Evolutionary conservation across 345 rosid genomes (phyloP).

Genomic region (Excoecaria cochinchinensis): DNA sequence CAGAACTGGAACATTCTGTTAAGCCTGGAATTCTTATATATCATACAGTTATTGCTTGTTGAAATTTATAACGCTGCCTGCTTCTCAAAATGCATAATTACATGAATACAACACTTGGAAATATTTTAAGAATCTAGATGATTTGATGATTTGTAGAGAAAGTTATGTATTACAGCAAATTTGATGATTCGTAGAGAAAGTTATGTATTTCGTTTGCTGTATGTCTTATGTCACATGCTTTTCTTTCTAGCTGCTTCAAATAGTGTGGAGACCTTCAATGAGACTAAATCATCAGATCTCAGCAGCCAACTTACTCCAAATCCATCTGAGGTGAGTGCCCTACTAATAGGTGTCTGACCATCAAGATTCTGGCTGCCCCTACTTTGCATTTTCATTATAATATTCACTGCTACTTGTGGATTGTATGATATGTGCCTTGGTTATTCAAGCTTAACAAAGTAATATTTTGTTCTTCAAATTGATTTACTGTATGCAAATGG

Average conservation of each 20-base stretch:
- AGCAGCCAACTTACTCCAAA: conserved; percentile 54
- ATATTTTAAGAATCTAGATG: not conserved
- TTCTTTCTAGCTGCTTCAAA: conserved; percentile 29
- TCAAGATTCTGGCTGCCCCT: conserved; percentile 2
- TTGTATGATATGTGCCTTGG: not conserved
- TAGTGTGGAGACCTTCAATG: conserved; percentile 31
- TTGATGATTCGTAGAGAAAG: not conserved
- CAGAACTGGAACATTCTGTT: not conserved
- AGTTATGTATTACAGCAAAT: not conserved
- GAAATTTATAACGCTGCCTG: not conserved
- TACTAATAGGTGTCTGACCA: not conserved
- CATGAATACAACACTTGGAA: not conserved
- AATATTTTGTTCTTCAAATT: not conserved
- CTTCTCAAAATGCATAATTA: not conserved
- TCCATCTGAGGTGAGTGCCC: conserved; percentile 50
- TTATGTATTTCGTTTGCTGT: not conserved
- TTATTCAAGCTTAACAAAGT: no score
- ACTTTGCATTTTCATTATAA: not conserved
- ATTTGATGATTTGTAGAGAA: not conserved
- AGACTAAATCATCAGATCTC: conserved; percentile 37
- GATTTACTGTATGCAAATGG: no score
- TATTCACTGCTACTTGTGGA: not conserved
- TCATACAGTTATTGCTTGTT: not conserved
- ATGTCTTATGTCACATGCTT: not conserved
- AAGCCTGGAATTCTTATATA: not conserved